Evolutionary conservation across 2,329 filamentous ascomycete genomes (phyloP), one percentile per base, ranked within the genome.

Genomic region (Sclerotiophoma versabilis): DNA sequence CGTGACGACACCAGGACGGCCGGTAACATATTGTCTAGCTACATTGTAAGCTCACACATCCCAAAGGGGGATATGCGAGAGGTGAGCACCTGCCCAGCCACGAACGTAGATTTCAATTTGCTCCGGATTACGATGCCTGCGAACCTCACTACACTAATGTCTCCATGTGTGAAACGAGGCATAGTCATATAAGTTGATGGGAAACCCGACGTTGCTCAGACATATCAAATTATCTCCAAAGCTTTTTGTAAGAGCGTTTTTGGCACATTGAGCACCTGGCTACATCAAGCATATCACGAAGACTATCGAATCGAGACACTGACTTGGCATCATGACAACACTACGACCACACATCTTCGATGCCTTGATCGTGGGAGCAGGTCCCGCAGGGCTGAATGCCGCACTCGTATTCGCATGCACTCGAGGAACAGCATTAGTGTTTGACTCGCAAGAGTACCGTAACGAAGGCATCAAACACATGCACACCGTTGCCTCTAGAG

Each of bases 301-400:
- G n/a, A n/a, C n/a, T n/a, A n/a, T n/a, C n/a, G n/a, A n/a, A n/a
- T n/a, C n/a, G n/a, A 14, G 19, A 12, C 9, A 10, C 15, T 47
- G 5, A 30, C n/a, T 29, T 42, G 33, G 14, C 15, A 55, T 17
- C n/a, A 64, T 64, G 60, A 11, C 55, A 5, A 42, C 42, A n/a
- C 9, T 44, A 2, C 63, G 57, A 15, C 66, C 66, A 32, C 49
- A 58, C 29, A 59, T 69, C 37, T 56, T 70, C 37, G 70, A 73
- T 36, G 56, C 57, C 19, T 59, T 75, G 25, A 69, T 75, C 43
- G 57, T 73, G 12, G 80, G 79, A 41, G 75, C 65, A 23, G 79
- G 80, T 0, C 80, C 79, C 7, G 78, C 78, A 0, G 80, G 80
- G 6, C 72, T 83, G 3, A 65, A 77, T 1, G 72, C 73, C 1